Evolutionary conservation across 305 asterid genomes (phyloP), one percentile per base, ranked within the genome.

Genomic region (Ajuga reptans): DNA sequence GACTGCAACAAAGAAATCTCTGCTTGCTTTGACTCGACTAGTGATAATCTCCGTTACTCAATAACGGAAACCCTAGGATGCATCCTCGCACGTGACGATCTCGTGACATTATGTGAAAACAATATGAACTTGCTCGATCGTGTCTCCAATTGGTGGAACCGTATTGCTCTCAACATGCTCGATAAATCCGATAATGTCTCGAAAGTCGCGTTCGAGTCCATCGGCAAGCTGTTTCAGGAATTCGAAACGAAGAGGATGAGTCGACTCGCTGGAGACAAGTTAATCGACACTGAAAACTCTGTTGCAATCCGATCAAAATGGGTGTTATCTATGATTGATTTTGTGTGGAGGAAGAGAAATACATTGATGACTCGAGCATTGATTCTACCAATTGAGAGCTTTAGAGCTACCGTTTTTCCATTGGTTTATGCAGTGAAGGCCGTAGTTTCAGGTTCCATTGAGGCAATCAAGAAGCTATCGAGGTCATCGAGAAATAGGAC

Each of bases 161-260:
- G 96, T 29, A 86, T 90, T 7, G 97, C 89, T 16, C 81, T 70
- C 31, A 88, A 90, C 65, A 86, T 87, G 97, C 82, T 90, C 15
- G 97, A 90, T 66, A 86, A 78, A 61, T 79, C 97, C 4, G 97
- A 90, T 57, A 62, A 75, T 1, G 97, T 88, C 45, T 86, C 96
- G 0, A 86, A 85, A 69, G 91, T 88, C 5, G 95, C 97, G 8
- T 90, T 88, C 66, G 97, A 88, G 64, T 85, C 95, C 9, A 82
- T 90, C 1, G 96, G 96, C 16, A 84, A 87, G 33, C 75, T 90
- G 71, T 90, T 90, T 76, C 97, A 88, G 80, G 96, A 90, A 79
- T 86, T 90, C 42, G 97, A 90, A 62, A 85, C 97, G 0, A 90
- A 90, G 76, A 78, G 92, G 71, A 88, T 88, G 97, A 90, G 97